These are phyloP conservation scores for Salicornia ramosissima DNA, from an alignment of 148 eudicot species.

Conservation along the genomic window DNA sequence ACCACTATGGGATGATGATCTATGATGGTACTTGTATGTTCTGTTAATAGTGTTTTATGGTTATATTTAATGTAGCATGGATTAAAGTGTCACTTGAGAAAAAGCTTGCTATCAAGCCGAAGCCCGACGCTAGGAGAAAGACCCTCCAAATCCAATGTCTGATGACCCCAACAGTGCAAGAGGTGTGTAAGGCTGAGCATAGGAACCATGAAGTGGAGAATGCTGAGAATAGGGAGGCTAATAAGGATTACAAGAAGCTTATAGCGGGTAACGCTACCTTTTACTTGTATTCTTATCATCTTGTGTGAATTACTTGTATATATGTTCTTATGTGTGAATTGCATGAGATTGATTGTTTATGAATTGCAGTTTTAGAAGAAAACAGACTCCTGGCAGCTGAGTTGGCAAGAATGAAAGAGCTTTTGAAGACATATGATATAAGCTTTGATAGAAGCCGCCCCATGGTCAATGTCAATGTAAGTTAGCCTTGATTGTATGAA, in stretches of 20 bases:
- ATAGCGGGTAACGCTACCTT: background rate
- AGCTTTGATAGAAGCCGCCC: background rate
- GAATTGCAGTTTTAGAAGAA: slow-evolving; percentile 15
- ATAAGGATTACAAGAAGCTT: slow-evolving; percentile 10
- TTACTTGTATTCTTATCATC: background rate
- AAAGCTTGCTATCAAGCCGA: slow-evolving; percentile 15
- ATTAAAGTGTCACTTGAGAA: too few species aligned
- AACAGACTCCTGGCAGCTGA: slow-evolving; percentile 7
- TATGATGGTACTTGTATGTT: slow-evolving; percentile 6
- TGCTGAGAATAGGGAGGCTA: background rate
- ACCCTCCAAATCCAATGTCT: too few species aligned
- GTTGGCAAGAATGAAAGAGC: slow-evolving; percentile 5
- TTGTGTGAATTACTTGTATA: slow-evolving; percentile 4
- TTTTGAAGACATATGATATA: background rate
- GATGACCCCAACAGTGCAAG: too few species aligned
- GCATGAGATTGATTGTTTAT: background rate
- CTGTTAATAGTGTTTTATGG: slow-evolving; percentile 4
- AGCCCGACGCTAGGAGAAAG: background rate
- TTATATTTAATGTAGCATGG: too few species aligned
- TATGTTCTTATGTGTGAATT: too few species aligned
- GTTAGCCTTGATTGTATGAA: too few species aligned
- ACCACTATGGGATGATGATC: background rate
- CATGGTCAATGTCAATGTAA: background rate
- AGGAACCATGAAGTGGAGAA: too few species aligned
- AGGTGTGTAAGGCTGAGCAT: too few species aligned